These are phyloP conservation scores for Aegilops tauschii DNA, from an alignment of 176 grass and related monocot species.

Conservation along the genomic window DNA sequence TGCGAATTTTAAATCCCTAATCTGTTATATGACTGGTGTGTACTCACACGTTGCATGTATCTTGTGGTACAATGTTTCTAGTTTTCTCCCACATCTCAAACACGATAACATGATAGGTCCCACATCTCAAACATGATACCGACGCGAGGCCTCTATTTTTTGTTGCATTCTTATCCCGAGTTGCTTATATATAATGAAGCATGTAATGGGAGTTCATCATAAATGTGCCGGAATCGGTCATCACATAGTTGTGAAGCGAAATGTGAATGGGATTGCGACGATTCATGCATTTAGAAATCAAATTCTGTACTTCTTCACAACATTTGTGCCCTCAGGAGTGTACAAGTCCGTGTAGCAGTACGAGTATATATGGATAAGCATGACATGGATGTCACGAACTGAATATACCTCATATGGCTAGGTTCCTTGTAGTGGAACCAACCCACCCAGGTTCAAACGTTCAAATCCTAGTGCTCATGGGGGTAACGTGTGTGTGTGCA, in stretches of 20 bases:
- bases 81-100: neutral
- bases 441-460: too few relatives aligned
- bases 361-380: too few relatives aligned
- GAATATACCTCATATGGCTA: too few relatives aligned
- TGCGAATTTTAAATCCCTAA: too few relatives aligned
- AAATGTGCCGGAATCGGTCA: neutral
- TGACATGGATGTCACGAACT: too few relatives aligned
- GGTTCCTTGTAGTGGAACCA: too few relatives aligned
- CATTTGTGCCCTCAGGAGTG: neutral
- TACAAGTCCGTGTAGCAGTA: too few relatives aligned
- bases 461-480: too few relatives aligned
- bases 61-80: neutral
- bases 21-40: too few relatives aligned
- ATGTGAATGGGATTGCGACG: slow-evolving; percentile 23
- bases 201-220: neutral
- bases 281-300: neutral
- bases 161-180: neutral
- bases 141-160: neutral
- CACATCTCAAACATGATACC: neutral
- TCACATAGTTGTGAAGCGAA: neutral
- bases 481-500: too few relatives aligned
- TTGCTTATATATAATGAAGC: neutral
- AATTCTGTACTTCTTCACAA: neutral
- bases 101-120: neutral
- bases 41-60: neutral